Percentiles rank a stretch among this genome's conserved stretches.
phyloP scores from a whole-genome alignment of 2,329 filamentous ascomycete species.

The Hypomyces rosellus region DNA sequence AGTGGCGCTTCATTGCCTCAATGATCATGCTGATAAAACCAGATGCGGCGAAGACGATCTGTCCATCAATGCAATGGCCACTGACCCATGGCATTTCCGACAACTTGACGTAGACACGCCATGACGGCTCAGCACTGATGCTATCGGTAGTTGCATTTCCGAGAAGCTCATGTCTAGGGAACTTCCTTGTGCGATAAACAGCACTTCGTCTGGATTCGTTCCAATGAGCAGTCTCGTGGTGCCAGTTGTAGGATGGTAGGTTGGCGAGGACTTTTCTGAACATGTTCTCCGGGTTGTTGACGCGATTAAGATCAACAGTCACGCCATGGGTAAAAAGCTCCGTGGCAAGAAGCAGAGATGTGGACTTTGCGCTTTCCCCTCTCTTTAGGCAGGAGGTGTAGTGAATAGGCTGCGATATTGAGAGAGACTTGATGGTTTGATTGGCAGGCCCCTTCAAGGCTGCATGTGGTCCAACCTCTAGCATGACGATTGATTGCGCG shows the following conservation, averaged over 20 bases:
- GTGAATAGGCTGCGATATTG: not conserved
- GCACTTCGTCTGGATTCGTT: slow-evolving; percentile 17
- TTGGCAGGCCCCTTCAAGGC: slow-evolving; percentile 7
- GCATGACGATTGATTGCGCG: slow-evolving; percentile 3
- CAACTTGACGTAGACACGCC: slow-evolving; percentile 25
- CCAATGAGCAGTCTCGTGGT: slow-evolving; percentile 16
- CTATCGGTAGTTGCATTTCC: slow-evolving; percentile 17
- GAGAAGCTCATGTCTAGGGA: slow-evolving; percentile 21
- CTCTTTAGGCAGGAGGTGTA: slow-evolving; percentile 8
- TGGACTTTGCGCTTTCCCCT: slow-evolving; percentile 2
- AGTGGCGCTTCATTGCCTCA: slow-evolving; percentile 23
- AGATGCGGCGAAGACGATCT: slow-evolving; percentile 27
- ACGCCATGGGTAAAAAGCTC: slow-evolving; percentile 3
- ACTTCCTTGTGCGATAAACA: slow-evolving; percentile 18
- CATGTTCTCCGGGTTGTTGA: slow-evolving; percentile 1
- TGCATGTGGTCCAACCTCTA: slow-evolving; percentile 12
- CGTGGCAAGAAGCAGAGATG: not conserved
- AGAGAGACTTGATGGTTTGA: slow-evolving; percentile 3
- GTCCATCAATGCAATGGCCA: slow-evolving; percentile 23
- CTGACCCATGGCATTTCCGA: slow-evolving; percentile 26
- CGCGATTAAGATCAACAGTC: slow-evolving; percentile 2
- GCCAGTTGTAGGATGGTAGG: slow-evolving; percentile 20
- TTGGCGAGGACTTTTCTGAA: slow-evolving; percentile 12
- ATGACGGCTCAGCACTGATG: slow-evolving; percentile 20
- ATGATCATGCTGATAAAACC: slow-evolving; percentile 29